These are phyloP conservation scores for Colletotrichum truncatum DNA, from an alignment of 2,329 filamentous ascomycete species.

Conservation along the genomic window DNA sequence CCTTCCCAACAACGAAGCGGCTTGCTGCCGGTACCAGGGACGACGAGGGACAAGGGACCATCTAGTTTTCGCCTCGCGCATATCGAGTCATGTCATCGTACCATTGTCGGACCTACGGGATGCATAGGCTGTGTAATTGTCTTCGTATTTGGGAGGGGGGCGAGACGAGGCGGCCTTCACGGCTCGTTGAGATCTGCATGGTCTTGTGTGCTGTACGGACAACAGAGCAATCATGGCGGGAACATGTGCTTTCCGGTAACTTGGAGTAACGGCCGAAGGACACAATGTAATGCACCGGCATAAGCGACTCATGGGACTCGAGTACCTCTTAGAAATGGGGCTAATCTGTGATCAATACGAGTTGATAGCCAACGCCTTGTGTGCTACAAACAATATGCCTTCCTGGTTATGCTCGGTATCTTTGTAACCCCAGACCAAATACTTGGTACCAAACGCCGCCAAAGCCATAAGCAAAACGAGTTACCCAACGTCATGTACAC, in stretches of 20 bases:
- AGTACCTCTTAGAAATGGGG: background rate
- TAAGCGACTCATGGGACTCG: background rate
- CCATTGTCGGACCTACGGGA: conserved; percentile 4
- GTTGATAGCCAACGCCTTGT: conserved; percentile 5
- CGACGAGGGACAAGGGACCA: background rate
- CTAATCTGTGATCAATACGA: background rate
- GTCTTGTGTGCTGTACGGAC: background rate
- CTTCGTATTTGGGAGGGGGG: background rate
- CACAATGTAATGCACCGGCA: background rate
- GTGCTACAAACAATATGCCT: background rate
- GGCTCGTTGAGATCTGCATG: background rate
- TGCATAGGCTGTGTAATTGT: background rate
- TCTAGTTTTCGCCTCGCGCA: background rate
- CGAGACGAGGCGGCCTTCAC: background rate
- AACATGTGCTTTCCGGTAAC: background rate
- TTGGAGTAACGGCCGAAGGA: background rate
- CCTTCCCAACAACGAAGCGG: background rate
- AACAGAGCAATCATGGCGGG: background rate
- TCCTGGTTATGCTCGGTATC: conserved; percentile 5
- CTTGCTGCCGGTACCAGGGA: background rate
- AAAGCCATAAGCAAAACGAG: background rate
- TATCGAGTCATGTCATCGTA: conserved; percentile 12
- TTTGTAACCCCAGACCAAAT: background rate
- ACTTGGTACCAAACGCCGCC: background rate
- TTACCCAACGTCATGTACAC: background rate